Evolutionary conservation across 129 eudicot genomes (phyloP), one percentile per base, ranked within the genome.

Genomic region (Tagetes erecta): DNA sequence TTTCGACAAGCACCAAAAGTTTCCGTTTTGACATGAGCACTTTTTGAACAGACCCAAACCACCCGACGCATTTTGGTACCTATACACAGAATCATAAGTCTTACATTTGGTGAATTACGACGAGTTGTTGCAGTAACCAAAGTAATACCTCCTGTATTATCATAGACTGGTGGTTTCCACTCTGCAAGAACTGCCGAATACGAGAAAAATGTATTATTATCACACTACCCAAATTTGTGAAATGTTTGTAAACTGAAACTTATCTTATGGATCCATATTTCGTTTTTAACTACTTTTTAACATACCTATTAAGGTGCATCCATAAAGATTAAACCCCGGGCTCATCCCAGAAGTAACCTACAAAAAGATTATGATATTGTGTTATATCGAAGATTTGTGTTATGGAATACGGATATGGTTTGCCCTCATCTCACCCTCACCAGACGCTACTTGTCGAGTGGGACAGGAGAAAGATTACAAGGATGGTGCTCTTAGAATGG

Each of bases 131-230:
- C 99, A 41, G 99, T 87, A 80, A 95, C 97, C 82, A 95, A 83
- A 58, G 85, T 87, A 78, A 95, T 85, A 41, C 99, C 99, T 78
- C 57, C 87, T 63, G 88, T 82, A 76, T 95, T 94, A 74, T 91
- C 99, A 86, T 94, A 94, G n/a, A 94, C 94, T 12, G 99, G 97
- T 7, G 96, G 99, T 78, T 95, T 95, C 99, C 99, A 95, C 81
- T 95, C 99, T 68, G 99, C 94, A 84, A 95, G 99, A 75, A 91
- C 99, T 95, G 86, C 77, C 75, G 33, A 60, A 31, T 64, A 41
- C 45, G 35, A 69, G 27, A 75, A 34, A 66, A 41, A 64, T 63
- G n/a, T 3, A 53, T 39, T 5, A 8, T n/a, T 33, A 10, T 11
- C 44, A 41, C 31, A 12, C 20, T 36, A 36, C 8, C 12, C 47